Conservation (phyloP, 2,329 filamentous ascomycete species). For the Elsinoe batatas region DNA sequence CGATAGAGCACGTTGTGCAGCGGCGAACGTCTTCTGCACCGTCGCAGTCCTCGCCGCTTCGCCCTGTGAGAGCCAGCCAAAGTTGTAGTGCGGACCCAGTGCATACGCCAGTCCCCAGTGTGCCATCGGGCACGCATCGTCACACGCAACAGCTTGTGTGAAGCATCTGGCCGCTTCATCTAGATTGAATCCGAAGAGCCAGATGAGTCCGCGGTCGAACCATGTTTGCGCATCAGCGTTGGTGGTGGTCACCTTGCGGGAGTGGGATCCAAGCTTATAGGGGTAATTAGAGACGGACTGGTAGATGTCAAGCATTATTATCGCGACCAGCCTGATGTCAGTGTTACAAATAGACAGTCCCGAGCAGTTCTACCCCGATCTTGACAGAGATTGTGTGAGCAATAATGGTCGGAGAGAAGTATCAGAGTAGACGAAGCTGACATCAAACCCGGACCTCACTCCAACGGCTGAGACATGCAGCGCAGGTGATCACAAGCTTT, state of each 20-base stretch:
- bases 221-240: slow-evolving; percentile 49
- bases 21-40: slow-evolving; percentile 29
- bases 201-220: slow-evolving; percentile 64
- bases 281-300: too few species aligned
- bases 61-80: slow-evolving; percentile 65
- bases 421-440: too few species aligned
- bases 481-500: too few species aligned
- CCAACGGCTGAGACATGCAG: too few species aligned
- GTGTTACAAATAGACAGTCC: too few species aligned
- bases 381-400: too few species aligned
- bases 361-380: too few species aligned
- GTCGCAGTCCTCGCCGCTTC: slow-evolving; percentile 36
- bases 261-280: slow-evolving; percentile 51
- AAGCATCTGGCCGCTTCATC: slow-evolving; percentile 60
- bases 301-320: too few species aligned
- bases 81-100: slow-evolving; percentile 69
- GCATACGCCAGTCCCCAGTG: slow-evolving; percentile 64
- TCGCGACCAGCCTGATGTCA: too few species aligned
- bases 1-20: slow-evolving; percentile 35
- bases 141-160: slow-evolving; percentile 45
- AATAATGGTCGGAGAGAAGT: too few species aligned
- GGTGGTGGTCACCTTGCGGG: slow-evolving; percentile 45
- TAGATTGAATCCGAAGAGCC: slow-evolving; percentile 69
- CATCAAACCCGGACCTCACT: too few species aligned
- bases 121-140: slow-evolving; percentile 50